phyloP scores from a whole-genome alignment of 352 stramenopile genomes.

The Pythium coloratum region DNA sequence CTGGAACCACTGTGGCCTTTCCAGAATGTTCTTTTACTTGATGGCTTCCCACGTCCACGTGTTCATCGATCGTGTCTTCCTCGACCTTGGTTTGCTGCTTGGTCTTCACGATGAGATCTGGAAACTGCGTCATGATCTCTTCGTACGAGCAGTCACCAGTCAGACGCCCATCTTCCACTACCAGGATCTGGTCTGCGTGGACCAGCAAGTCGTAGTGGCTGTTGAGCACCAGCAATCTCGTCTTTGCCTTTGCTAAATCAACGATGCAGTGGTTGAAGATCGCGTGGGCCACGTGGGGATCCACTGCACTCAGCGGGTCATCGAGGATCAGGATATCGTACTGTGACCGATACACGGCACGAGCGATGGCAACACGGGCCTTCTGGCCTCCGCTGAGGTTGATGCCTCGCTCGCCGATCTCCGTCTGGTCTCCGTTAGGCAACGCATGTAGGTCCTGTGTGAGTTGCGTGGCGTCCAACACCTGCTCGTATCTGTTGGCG shows the following conservation, averaged over 20 bases:
- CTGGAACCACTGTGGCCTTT: background rate
- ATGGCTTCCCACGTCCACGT: background rate
- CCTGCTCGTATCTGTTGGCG: conserved; percentile 27
- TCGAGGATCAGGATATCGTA: conserved; percentile 47
- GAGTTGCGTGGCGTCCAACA: conserved; percentile 62
- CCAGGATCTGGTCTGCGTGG: conserved; percentile 34
- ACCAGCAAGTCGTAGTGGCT: conserved; percentile 34
- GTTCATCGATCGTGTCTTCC: conserved; percentile 20
- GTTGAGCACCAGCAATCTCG: conserved; percentile 84
- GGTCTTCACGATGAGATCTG: conserved; percentile 14
- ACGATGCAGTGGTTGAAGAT: conserved; percentile 46
- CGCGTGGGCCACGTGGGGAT: conserved; percentile 40
- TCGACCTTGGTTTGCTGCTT: conserved; percentile 20
- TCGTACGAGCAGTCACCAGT: conserved; percentile 29
- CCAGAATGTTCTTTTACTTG: background rate
- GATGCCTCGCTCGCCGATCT: conserved; percentile 58
- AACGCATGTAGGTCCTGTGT: conserved; percentile 66
- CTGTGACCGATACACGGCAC: conserved; percentile 34
- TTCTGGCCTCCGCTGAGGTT: conserved; percentile 46
- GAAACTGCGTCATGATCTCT: conserved; percentile 29
- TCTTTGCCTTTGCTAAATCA: conserved; percentile 34
- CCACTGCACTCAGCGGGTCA: conserved; percentile 43
- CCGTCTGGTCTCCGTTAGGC: conserved; percentile 67
- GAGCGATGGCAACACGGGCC: conserved; percentile 34
- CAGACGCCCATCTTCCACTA: conserved; percentile 31